phyloP scores from a whole-genome alignment of 1,139 yeast species.

The Suhomyces kunorum region DNA sequence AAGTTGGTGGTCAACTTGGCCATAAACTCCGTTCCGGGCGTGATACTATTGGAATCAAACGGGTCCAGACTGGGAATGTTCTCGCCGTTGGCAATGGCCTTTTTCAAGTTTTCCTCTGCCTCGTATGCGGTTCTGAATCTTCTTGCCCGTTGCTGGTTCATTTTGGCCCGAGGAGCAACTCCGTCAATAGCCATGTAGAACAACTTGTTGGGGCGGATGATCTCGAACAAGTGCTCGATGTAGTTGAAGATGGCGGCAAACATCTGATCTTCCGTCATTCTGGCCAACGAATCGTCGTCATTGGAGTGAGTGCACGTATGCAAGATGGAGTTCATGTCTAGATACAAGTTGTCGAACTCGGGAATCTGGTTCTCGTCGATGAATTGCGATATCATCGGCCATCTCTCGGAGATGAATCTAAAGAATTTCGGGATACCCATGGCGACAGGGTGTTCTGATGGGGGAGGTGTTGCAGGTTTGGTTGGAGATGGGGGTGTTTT shows the following conservation, averaged over 20 bases:
- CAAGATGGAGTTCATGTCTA: slow-evolving; percentile 96
- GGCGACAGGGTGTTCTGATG: neutral
- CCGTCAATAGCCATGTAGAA: slow-evolving; percentile 99
- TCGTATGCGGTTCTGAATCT: slow-evolving; percentile 95
- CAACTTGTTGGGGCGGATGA: slow-evolving; percentile 81
- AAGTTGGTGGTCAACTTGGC: slow-evolving; percentile 80
- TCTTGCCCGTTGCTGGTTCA: slow-evolving; percentile 98
- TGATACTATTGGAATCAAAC: slow-evolving; percentile 92
- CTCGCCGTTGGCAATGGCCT: slow-evolving; percentile 63
- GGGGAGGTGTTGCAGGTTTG: neutral
- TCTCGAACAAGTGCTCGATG: slow-evolving; percentile 87
- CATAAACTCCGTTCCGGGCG: slow-evolving; percentile 99
- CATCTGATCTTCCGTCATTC: slow-evolving; percentile 87
- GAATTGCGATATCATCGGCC: slow-evolving; percentile 93
- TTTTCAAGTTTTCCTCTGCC: slow-evolving; percentile 73
- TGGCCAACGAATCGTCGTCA: slow-evolving; percentile 52
- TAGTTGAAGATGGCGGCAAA: slow-evolving; percentile 91
- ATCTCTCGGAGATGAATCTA: slow-evolving; percentile 96
- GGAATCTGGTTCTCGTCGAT: slow-evolving; percentile 85
- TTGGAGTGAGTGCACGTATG: slow-evolving; percentile 90
- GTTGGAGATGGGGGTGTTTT: neutral
- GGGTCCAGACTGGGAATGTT: slow-evolving; percentile 71
- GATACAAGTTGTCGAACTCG: slow-evolving; percentile 90
- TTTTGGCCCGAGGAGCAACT: slow-evolving; percentile 98
- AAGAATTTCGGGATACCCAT: slow-evolving; percentile 93